These are phyloP conservation scores for Aegilops speltoides DNA, from an alignment of 176 grass and related monocot species.

Conservation along the genomic window DNA sequence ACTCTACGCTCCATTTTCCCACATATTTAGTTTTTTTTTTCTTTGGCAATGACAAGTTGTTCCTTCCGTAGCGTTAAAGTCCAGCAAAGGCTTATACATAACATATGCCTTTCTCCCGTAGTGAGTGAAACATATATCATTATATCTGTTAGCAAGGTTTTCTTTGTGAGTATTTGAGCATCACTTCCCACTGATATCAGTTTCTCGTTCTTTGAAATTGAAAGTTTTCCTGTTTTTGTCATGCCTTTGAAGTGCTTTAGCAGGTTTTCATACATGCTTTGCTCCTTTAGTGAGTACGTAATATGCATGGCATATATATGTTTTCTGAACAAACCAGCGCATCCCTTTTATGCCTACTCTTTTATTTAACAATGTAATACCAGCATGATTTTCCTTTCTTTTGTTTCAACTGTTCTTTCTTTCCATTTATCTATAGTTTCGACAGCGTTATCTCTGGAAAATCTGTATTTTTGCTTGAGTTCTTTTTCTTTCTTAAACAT, in stretches of 20 bases:
- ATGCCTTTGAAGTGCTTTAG: not conserved
- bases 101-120: not conserved
- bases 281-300: not conserved
- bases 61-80: not conserved
- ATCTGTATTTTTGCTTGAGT: not conserved
- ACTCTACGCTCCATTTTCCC: not conserved
- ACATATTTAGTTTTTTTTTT: not conserved
- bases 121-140: not conserved
- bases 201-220: not conserved
- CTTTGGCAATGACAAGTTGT: not conserved
- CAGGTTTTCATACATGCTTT: not conserved
- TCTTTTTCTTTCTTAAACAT: not conserved
- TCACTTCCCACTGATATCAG: not conserved
- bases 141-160: not conserved
- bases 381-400: not conserved
- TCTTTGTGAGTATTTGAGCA: not conserved
- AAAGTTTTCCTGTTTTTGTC: constrained; percentile 3
- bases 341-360: not conserved
- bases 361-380: not conserved
- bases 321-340: not conserved
- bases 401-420: not conserved
- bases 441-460: not conserved
- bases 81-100: not conserved
- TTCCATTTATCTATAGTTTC: not conserved
- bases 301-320: not conserved